Percentiles rank a stretch among this genome's conserved stretches.
Evolutionary conservation across 169 alveolate species (phyloP).

Genomic region (Eimeria acervulina): DNA sequence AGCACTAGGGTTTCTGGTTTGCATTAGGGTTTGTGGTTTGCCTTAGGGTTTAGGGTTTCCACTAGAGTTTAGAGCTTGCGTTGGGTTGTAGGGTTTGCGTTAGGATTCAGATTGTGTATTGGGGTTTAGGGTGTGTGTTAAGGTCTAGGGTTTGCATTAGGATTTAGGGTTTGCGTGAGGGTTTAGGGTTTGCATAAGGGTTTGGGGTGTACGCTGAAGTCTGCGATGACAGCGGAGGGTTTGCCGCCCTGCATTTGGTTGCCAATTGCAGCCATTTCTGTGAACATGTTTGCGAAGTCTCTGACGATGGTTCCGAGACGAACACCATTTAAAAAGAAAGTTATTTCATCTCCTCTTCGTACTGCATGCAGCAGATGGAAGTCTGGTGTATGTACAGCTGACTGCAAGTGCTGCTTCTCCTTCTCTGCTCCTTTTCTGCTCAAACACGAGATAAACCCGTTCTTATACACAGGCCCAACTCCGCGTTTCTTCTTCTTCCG

Average conservation of each 20-base stretch:
- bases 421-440: not conserved
- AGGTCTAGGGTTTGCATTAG: not conserved
- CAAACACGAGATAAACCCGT: slow-evolving; percentile 15
- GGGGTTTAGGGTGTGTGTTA: not conserved
- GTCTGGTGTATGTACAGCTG: slow-evolving; percentile 45
- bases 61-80: not conserved
- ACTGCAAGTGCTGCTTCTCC: slow-evolving; percentile 11
- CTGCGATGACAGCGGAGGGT: not conserved
- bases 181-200: slow-evolving; percentile 19
- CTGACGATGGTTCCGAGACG: not conserved
- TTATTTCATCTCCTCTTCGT: not conserved
- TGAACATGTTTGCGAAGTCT: not conserved
- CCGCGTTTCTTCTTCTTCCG: not conserved
- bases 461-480: not conserved
- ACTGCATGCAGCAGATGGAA: slow-evolving; percentile 44
- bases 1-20: too few species aligned
- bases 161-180: not conserved
- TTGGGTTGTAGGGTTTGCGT: not conserved
- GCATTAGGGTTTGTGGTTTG: too few species aligned
- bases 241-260: not conserved
- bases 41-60: not conserved
- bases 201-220: not conserved
- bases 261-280: not conserved
- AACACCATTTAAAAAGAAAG: slow-evolving; percentile 16
- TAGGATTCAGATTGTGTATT: not conserved